Evolutionary conservation across 2,329 filamentous ascomycete genomes (phyloP), one percentile per base, ranked within the genome.

Genomic region (Xylaria sp.): DNA sequence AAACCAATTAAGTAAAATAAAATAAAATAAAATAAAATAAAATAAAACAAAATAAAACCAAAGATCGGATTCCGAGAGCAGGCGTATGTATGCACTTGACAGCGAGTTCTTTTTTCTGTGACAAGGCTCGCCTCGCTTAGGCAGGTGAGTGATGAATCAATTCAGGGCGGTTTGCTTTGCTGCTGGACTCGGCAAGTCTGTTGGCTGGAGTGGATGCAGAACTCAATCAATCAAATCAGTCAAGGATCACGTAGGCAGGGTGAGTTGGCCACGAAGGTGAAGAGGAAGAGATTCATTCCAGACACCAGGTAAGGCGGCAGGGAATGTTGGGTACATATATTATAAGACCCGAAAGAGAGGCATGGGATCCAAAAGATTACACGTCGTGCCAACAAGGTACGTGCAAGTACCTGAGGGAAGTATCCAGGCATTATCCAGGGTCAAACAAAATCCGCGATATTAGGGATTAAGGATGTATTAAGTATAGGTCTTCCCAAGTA

Each of bases 1-100:
- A n/a, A n/a, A n/a, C n/a, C n/a, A n/a, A n/a, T n/a, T 31, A 9
- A 31, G 28, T 5, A 31, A 31, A 31, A 31, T 5, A 31, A 31
- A 31, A 5, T 31, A 31, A 5, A 5, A 31, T 4, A 31, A 31
- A 31, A 5, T 31, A 9, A 9, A 31, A 31, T 31, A 47, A 17
- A 46, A n/a, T 28, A 25, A 28, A 46, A 46, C 7, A 45, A 14
- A 45, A 25, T 25, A 46, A 46, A 28, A 46, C 5, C 61, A 5
- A 69, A 69, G 68, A 66, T 69, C 57, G 70, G 70, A 65, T 71
- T 66, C 70, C 69, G 69, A 71, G 64, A 61, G 54, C 47, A 52
- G 45, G 49, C 60, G 61, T 58, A 31, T 31, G 9, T 9, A 31
- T n/a, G 17, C 15, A 12, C 23, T 12, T 60, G 60, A 57, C 23